Evolutionary conservation across 192 early-diverging fungal genomes (phyloP).

Genomic region (Backusella circina): DNA sequence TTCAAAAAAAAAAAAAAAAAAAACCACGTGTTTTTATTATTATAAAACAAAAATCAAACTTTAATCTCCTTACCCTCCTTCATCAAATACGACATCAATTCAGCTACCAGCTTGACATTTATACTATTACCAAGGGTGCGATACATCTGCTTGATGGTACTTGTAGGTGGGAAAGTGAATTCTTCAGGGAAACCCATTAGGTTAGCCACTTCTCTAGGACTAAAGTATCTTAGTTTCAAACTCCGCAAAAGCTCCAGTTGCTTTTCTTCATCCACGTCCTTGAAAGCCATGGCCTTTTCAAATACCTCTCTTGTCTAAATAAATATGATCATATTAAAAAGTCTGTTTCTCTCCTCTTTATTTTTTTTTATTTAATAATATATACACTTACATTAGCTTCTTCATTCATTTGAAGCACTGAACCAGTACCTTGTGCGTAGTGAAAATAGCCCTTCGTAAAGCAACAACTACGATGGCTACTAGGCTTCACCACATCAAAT

Average conservation of each 20-base stretch:
- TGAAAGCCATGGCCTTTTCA: constrained; percentile 22
- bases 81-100: constrained; percentile 70
- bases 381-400: constrained; percentile 42
- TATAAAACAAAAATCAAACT: background rate
- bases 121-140: constrained; percentile 90
- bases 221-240: constrained; percentile 52
- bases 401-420: constrained; percentile 49
- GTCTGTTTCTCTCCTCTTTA: no score
- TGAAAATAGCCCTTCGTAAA: constrained; percentile 83
- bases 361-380: background rate
- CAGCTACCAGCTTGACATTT: constrained; percentile 77
- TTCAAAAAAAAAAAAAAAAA: background rate
- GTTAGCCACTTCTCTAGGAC: constrained; percentile 63
- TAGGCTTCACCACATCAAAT: constrained; percentile 68
- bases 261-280: constrained; percentile 25
- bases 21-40: background rate
- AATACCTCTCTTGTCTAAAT: constrained; percentile 32
- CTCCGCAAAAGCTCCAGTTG: constrained; percentile 33
- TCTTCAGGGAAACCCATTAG: constrained; percentile 76
- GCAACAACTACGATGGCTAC: constrained; percentile 64
- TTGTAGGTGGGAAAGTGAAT: constrained; percentile 69
- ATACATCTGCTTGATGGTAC: constrained; percentile 73
- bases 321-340: background rate
- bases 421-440: constrained; percentile 56
- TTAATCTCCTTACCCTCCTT: constrained; percentile 20